phyloP scores from a whole-genome alignment of 805 yeast genomes.

The Barnettozyma sucrosica region DNA sequence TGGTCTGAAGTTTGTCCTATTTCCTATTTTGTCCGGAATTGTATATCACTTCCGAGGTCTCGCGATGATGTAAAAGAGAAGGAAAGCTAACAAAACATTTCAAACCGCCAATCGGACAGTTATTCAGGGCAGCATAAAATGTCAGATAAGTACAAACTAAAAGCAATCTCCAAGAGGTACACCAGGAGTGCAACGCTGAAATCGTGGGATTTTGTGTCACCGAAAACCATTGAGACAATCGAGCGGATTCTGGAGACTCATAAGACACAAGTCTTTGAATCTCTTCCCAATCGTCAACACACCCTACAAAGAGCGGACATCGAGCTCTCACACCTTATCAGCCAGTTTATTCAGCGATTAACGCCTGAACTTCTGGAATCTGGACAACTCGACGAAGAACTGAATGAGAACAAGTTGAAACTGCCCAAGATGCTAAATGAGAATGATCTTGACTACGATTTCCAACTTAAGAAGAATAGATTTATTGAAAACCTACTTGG shows the following conservation, averaged over 20 bases:
- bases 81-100: not conserved
- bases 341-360: constrained; percentile 10
- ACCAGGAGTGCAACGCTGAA: constrained; percentile 5
- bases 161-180: constrained; percentile 18
- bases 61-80: too few relatives aligned
- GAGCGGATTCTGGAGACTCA: constrained; percentile 14
- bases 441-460: constrained; percentile 19
- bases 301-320: constrained; percentile 2
- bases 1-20: too few relatives aligned
- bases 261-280: constrained; percentile 13
- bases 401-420: constrained; percentile 3
- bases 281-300: constrained; percentile 6
- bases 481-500: constrained; percentile 15
- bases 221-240: constrained; percentile 7
- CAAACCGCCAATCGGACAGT: not conserved
- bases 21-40: too few relatives aligned
- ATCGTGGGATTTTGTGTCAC: constrained; percentile 16
- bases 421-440: constrained; percentile 14
- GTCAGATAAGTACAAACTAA: constrained; percentile 13
- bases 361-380: not conserved
- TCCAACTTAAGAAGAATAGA: constrained; percentile 15
- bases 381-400: not conserved
- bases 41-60: not conserved
- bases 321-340: constrained; percentile 10
- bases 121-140: not conserved